Base-by-base conservation (phyloP, 1,139 yeast genomes). In the Zygoascus hellenicus region DNA sequence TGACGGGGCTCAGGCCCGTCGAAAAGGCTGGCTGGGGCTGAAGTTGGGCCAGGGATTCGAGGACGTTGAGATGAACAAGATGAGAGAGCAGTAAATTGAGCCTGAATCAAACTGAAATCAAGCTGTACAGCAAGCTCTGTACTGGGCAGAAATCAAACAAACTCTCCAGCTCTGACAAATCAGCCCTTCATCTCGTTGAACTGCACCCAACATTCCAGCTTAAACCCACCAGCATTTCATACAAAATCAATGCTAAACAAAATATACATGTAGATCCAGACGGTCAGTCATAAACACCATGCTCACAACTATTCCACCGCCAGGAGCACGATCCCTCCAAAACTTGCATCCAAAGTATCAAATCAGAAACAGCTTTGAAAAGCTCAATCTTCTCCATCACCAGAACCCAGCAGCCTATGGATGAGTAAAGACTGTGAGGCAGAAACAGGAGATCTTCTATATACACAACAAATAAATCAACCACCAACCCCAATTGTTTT, bases 321-420 rank as follows among this genome's bases (percentile, higher is more conserved):
- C 13, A 38, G 28, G 43, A 50, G 53, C 64, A 60, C 63, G 65
- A 59, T 58, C 64, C 58, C 39, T 44, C 43, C 46, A 46, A 49
- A 45, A 41, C 50, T 49, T 47, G 26, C 4, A 22, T 22, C 49
- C 51, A 57, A 60, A 59, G 63, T 57, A 57, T 56, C 59, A 56
- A 54, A 53, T 53, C 58, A 46, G 42, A 37, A 42, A 37, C 32
- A 36, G 36, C 43, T 14, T 11, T 48, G 36, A 45, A 47, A 41
- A 49, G 62, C 65, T 57, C 54, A 55, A 58, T 63, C 56, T 63
- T 55, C 66, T 62, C 67, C 66, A 58, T 62, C 51, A 62, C 52
- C 63, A 60, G 65, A 60, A 60, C 64, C 63, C 65, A 55, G 47
- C 50, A 45, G 53, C 56, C 58, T 58, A 59, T 62, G 49, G 62